Evolutionary conservation across 768 basidiomycete species (phyloP).

Genomic region (Phlegmacium glaucopus): DNA sequence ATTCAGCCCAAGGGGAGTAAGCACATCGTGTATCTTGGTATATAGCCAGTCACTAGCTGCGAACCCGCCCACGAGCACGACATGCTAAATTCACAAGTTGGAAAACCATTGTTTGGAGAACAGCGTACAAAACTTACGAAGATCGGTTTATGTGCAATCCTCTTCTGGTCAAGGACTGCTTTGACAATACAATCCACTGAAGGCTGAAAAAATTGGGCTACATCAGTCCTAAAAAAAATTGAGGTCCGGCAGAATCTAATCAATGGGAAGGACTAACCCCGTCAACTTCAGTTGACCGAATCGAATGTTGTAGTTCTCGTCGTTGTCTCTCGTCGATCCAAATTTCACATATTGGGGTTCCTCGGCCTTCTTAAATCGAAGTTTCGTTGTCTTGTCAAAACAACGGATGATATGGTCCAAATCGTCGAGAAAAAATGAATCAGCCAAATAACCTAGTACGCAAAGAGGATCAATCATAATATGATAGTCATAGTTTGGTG

Average conservation of each 20-base stretch:
- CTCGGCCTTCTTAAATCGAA: conserved; percentile 34
- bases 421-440: conserved; percentile 40
- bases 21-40: conserved; percentile 33
- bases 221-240: conserved; percentile 24
- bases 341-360: conserved; percentile 47
- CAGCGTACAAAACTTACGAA: conserved; percentile 19
- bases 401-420: conserved; percentile 35
- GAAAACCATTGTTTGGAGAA: neutral
- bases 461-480: neutral
- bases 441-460: conserved; percentile 35
- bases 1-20: conserved; percentile 35
- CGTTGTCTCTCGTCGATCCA: conserved; percentile 40
- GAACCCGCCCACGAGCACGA: conserved; percentile 57
- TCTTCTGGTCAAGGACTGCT: conserved; percentile 25
- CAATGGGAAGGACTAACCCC: conserved; percentile 21
- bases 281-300: conserved; percentile 44
- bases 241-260: neutral
- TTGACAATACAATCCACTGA: conserved; percentile 33
- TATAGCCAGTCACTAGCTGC: conserved; percentile 57
- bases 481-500: neutral
- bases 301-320: conserved; percentile 35
- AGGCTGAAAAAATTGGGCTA: conserved; percentile 36
- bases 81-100: conserved; percentile 23
- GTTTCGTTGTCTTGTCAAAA: conserved; percentile 48
- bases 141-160: conserved; percentile 24